Percentiles rank a stretch among this genome's conserved stretches.
Conservation (phyloP, 2,329 filamentous ascomycete species). For the Scolecobasidium constrictum region DNA sequence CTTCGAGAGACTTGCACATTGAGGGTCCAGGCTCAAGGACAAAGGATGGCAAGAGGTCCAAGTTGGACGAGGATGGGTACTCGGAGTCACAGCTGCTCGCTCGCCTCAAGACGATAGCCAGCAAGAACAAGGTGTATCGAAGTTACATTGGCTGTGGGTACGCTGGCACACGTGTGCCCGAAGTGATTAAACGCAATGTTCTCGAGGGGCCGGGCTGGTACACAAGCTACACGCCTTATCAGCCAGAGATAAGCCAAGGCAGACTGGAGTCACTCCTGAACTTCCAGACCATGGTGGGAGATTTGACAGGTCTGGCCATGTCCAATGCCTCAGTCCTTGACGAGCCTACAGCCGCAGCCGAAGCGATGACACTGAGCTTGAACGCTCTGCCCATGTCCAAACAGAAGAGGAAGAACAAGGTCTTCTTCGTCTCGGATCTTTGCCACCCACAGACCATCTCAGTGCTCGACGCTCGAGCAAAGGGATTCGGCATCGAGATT, state of each 20-base stretch:
- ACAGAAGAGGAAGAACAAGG: constrained; percentile 65
- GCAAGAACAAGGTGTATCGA: constrained; percentile 50
- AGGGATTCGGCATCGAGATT: constrained; percentile 83
- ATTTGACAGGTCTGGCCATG: constrained; percentile 77
- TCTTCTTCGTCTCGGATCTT: constrained; percentile 71
- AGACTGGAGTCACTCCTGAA: constrained; percentile 86
- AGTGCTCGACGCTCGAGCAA: constrained; percentile 73
- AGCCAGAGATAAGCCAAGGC: constrained; percentile 94
- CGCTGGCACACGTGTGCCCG: constrained; percentile 73
- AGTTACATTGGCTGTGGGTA: constrained; percentile 82
- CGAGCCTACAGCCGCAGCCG: constrained; percentile 83
- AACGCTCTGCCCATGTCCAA: constrained; percentile 61
- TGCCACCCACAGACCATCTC: constrained; percentile 79
- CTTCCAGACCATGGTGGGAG: constrained; percentile 86
- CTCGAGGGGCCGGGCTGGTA: constrained; percentile 94
- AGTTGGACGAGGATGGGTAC: constrained; percentile 29
- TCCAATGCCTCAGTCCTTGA: constrained; percentile 87
- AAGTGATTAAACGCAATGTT: constrained; percentile 86
- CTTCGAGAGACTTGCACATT: constrained; percentile 51
- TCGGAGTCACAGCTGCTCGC: constrained; percentile 51
- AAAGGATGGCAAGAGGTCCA: constrained; percentile 1
- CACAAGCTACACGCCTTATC: constrained; percentile 94
- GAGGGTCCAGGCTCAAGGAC: constrained; percentile 25
- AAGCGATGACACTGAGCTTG: constrained; percentile 90
- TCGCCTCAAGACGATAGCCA: constrained; percentile 42